A percentile compares a stretch with the other conserved stretches of the same genome.
phyloP scores from a whole-genome alignment of 441 rosid species.

The Adansonia rubrostipa region DNA sequence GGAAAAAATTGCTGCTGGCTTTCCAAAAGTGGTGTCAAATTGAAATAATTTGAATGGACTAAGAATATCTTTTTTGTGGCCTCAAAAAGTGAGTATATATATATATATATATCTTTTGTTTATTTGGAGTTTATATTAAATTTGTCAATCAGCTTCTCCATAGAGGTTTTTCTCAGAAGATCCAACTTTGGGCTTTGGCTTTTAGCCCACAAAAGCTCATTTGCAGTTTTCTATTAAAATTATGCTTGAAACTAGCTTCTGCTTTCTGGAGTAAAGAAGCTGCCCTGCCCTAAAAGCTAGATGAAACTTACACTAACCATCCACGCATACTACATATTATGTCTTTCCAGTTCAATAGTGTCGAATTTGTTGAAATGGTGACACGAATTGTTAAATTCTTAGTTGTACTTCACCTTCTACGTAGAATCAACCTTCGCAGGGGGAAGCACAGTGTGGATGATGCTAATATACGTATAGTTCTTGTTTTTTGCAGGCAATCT shows the following conservation, averaged over 20 bases:
- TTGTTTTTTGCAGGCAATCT: constrained; percentile 71
- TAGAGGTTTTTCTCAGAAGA: not conserved
- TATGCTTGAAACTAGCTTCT: not conserved
- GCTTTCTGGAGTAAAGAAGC: constrained; percentile 18
- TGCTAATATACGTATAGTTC: constrained; percentile 26
- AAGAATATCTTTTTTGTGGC: not conserved
- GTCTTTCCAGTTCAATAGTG: not conserved
- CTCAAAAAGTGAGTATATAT: not conserved
- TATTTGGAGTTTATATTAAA: constrained; percentile 3
- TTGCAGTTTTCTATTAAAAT: not conserved
- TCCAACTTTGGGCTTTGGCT: not conserved
- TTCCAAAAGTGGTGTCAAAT: not conserved
- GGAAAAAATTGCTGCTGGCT: constrained; percentile 1
- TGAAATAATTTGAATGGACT: not conserved
- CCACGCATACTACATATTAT: not conserved
- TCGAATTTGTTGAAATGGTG: not conserved
- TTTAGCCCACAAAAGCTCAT: constrained; percentile 7
- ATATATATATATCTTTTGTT: not conserved
- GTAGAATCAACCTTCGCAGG: not conserved
- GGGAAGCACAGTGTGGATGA: not conserved
- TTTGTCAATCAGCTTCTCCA: not conserved
- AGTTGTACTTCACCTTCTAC: not conserved
- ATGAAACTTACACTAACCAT: not conserved
- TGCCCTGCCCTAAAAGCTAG: not conserved
- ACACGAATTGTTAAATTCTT: not conserved